These are phyloP conservation scores for Cordyceps farinosa DNA, from an alignment of 2,329 filamentous ascomycete species.

Conservation along the genomic window DNA sequence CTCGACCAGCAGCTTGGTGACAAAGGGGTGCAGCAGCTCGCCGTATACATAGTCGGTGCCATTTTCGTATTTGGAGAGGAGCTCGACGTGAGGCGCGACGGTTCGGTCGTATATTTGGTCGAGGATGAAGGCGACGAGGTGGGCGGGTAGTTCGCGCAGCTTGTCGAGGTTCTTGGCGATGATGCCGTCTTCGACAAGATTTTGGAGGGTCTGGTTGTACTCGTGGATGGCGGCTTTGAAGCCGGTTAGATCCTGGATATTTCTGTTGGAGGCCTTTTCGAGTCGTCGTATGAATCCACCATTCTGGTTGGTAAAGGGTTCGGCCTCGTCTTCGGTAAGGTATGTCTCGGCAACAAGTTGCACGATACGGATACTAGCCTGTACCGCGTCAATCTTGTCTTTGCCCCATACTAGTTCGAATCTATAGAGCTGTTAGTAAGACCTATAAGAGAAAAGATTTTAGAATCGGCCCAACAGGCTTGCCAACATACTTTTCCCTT, in stretches of 20 bases:
- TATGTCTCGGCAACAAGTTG: constrained; percentile 71
- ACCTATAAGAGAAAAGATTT: neutral
- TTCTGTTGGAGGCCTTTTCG: constrained; percentile 67
- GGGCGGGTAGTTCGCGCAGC: constrained; percentile 65
- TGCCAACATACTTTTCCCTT: constrained; percentile 57
- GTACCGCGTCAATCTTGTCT: constrained; percentile 73
- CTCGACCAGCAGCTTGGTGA: constrained; percentile 74
- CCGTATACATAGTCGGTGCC: constrained; percentile 94
- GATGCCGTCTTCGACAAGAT: constrained; percentile 64
- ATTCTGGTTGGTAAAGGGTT: constrained; percentile 66
- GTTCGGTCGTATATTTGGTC: constrained; percentile 88
- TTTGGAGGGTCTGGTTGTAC: constrained; percentile 71
- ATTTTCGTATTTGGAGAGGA: constrained; percentile 79
- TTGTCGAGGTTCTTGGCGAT: constrained; percentile 69
- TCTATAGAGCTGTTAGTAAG: constrained; percentile 25
- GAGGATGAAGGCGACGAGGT: constrained; percentile 75
- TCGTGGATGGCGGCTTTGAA: constrained; percentile 70
- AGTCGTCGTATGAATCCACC: constrained; percentile 73
- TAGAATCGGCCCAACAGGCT: neutral
- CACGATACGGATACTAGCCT: constrained; percentile 69
- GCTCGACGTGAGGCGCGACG: constrained; percentile 83
- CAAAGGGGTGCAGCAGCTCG: constrained; percentile 81
- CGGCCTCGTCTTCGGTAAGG: constrained; percentile 65
- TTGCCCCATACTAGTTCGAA: constrained; percentile 70
- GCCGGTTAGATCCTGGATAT: constrained; percentile 59